Percentiles rank a stretch among this genome's conserved stretches.
Conservation (phyloP, 2,329 filamentous ascomycete species). For the Paramyrothecium sp. region DNA sequence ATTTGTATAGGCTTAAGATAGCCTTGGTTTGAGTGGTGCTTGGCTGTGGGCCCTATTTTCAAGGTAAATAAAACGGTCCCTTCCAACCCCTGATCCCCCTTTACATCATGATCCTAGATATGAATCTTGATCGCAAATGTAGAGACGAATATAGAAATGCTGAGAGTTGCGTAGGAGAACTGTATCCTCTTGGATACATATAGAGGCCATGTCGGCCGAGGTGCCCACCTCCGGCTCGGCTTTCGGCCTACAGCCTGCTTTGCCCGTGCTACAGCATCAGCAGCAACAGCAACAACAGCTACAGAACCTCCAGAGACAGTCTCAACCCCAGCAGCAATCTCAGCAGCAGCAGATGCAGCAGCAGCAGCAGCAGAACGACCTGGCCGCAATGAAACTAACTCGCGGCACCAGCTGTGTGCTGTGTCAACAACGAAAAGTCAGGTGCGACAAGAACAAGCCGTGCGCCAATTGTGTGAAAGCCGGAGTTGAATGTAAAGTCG, state of each 20-base stretch:
- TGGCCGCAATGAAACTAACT: slow-evolving; percentile 52
- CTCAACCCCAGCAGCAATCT: slow-evolving; percentile 14
- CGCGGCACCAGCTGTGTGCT: slow-evolving; percentile 65
- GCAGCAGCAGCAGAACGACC: slow-evolving; percentile 27
- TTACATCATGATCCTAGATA: not conserved
- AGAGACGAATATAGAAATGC: not conserved
- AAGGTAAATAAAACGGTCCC: not conserved
- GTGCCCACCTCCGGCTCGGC: not conserved
- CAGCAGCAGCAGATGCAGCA: slow-evolving; percentile 13
- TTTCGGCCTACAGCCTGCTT: not conserved
- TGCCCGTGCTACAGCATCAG: not conserved
- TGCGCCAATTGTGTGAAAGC: slow-evolving; percentile 68
- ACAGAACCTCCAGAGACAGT: not conserved
- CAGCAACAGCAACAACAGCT: not conserved
- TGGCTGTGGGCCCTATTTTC: not conserved
- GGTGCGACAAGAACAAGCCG: slow-evolving; percentile 71
- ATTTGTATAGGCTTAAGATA: not conserved
- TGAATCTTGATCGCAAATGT: not conserved
- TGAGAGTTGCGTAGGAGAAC: not conserved
- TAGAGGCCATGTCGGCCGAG: not conserved
- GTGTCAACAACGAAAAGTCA: slow-evolving; percentile 75
- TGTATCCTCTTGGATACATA: not conserved
- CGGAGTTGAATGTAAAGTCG: slow-evolving; percentile 58
- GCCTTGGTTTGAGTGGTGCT: not conserved
- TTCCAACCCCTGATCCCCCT: not conserved